Conservation (phyloP, 2,329 filamentous ascomycete species). For the Sordariomycetes sp. region DNA sequence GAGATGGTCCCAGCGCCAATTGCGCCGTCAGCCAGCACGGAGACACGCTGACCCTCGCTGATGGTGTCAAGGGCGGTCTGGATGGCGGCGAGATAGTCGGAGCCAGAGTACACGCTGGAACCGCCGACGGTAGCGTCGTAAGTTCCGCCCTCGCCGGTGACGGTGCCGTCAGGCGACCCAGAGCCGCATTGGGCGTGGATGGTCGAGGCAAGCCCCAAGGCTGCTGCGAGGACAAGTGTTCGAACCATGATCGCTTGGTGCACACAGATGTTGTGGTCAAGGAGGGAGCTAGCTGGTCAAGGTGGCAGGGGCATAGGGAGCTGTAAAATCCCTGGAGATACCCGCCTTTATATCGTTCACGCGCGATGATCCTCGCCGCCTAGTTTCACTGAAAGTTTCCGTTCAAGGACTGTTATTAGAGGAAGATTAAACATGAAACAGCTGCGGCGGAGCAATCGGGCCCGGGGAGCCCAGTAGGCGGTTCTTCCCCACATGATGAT, state of each 20-base stretch:
- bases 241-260: constrained; percentile 26
- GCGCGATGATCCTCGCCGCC: too few species aligned
- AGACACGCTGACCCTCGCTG: constrained; percentile 39
- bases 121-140: constrained; percentile 35
- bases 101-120: constrained; percentile 38
- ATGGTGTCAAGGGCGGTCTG: constrained; percentile 44
- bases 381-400: too few species aligned
- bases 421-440: too few species aligned
- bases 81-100: constrained; percentile 44
- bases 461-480: too few species aligned
- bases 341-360: too few species aligned
- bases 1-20: constrained; percentile 44
- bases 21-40: constrained; percentile 44
- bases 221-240: constrained; percentile 22
- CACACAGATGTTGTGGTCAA: too few species aligned
- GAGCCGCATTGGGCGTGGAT: constrained; percentile 32
- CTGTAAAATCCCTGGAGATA: too few species aligned
- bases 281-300: too few species aligned
- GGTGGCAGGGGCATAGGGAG: too few species aligned
- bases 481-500: too few species aligned
- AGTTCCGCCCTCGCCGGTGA: constrained; percentile 27
- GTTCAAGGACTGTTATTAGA: too few species aligned
- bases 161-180: constrained; percentile 31
- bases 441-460: too few species aligned
- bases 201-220: constrained; percentile 27